phyloP scores from a whole-genome alignment of 192 early-diverging fungal species.

The Radiomyces spectabilis region DNA sequence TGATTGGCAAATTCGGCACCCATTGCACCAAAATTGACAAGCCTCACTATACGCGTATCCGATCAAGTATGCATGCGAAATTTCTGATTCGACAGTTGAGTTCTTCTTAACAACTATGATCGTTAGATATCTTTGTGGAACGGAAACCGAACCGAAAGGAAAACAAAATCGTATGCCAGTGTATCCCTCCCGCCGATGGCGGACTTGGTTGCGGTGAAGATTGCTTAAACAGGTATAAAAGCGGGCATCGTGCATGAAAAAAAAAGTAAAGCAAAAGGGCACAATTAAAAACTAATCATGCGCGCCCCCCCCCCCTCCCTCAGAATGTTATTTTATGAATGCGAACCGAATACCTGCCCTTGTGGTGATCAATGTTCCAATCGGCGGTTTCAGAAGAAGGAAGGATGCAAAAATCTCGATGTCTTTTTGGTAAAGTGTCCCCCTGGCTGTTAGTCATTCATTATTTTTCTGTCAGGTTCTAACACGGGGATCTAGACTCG shows the following conservation, averaged over 20 bases:
- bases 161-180: conserved; percentile 50
- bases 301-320: not conserved
- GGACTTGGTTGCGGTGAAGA: conserved; percentile 55
- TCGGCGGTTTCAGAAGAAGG: conserved; percentile 60
- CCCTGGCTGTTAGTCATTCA: too few species aligned
- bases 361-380: conserved; percentile 65
- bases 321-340: conserved; percentile 70
- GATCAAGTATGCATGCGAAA: not conserved
- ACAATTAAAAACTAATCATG: not conserved
- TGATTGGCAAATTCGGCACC: conserved; percentile 8
- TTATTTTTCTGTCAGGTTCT: too few species aligned
- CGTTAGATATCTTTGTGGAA: conserved; percentile 68
- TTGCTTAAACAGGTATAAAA: conserved; percentile 74
- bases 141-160: conserved; percentile 50
- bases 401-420: conserved; percentile 42
- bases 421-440: conserved; percentile 53
- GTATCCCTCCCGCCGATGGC: conserved; percentile 45
- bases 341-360: conserved; percentile 56
- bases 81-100: not conserved
- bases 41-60: conserved; percentile 28
- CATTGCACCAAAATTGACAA: conserved; percentile 4
- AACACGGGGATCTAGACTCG: conserved; percentile 49
- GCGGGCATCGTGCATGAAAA: too few species aligned
- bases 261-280: too few species aligned
- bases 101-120: not conserved